phyloP scores from a whole-genome alignment of 768 basidiomycete genomes.

The Lentinula sp. region DNA sequence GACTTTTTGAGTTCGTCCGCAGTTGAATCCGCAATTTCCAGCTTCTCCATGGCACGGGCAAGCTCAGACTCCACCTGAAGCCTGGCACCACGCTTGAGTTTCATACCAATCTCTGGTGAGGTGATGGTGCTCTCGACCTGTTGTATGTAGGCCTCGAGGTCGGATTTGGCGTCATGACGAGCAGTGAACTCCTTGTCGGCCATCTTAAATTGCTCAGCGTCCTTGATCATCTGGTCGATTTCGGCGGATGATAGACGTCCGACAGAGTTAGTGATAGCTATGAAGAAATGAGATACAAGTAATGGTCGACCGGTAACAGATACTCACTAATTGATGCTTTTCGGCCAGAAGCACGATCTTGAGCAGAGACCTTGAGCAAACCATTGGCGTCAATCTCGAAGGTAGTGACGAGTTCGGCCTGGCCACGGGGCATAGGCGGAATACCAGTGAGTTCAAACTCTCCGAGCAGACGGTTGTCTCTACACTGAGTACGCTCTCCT shows the following conservation, averaged over 20 bases:
- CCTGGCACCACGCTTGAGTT: constrained; percentile 97
- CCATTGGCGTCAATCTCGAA: constrained; percentile 99
- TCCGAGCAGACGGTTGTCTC: constrained; percentile 97
- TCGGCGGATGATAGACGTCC: constrained; percentile 95
- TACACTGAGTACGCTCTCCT: constrained; percentile 99
- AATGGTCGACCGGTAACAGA: constrained; percentile 3
- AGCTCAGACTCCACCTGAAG: constrained; percentile 94
- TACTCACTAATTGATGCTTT: constrained; percentile 92
- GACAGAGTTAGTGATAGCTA: constrained; percentile 97
- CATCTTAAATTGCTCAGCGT: constrained; percentile 95
- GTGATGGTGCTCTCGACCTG: constrained; percentile 96
- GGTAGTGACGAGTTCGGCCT: constrained; percentile 98
- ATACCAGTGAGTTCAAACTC: constrained; percentile 99
- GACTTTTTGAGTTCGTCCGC: constrained; percentile 95
- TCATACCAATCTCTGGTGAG: constrained; percentile 94
- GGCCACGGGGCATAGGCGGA: constrained; percentile 98
- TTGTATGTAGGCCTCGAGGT: constrained; percentile 96
- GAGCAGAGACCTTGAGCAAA: constrained; percentile 96
- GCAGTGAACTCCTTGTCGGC: constrained; percentile 98
- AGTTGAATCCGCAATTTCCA: constrained; percentile 94
- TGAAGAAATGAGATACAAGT: constrained; percentile 9
- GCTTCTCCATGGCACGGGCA: constrained; percentile 94
- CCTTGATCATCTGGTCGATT: constrained; percentile 99
- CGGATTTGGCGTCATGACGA: constrained; percentile 96
- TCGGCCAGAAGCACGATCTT: constrained; percentile 97